Evolutionary conservation across 768 basidiomycete genomes (phyloP).

Genomic region (Hebeloma cylindrosporum): DNA sequence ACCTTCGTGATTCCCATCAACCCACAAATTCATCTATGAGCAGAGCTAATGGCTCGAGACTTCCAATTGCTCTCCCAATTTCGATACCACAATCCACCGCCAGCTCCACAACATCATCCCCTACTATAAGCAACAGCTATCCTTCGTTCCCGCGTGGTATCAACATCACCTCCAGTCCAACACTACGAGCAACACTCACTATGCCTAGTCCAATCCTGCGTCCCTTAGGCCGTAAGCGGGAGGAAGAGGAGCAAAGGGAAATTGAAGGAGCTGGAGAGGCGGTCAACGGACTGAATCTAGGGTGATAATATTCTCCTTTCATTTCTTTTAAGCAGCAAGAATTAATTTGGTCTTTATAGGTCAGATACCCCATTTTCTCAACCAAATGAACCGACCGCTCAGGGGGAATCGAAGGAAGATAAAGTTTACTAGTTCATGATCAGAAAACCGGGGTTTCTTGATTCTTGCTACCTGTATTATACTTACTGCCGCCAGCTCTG

Average conservation of each 20-base stretch:
- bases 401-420: background rate
- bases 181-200: constrained; percentile 61
- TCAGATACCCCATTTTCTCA: background rate
- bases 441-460: too few species aligned
- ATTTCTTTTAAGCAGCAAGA: too few species aligned
- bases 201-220: constrained; percentile 75
- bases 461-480: too few species aligned
- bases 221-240: constrained; percentile 59
- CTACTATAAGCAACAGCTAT: constrained; percentile 57
- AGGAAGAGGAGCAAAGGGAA: constrained; percentile 64
- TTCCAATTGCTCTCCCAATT: constrained; percentile 70
- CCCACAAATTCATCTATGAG: constrained; percentile 50
- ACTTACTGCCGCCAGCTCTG: too few species aligned
- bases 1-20: constrained; percentile 61
- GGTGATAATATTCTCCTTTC: constrained; percentile 23
- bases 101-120: constrained; percentile 72
- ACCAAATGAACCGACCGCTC: background rate
- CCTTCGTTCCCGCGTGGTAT: constrained; percentile 48
- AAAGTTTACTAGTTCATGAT: too few species aligned
- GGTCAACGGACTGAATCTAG: constrained; percentile 61
- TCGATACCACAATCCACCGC: constrained; percentile 55
- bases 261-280: constrained; percentile 80
- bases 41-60: constrained; percentile 43
- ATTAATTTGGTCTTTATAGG: background rate
- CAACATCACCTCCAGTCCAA: constrained; percentile 71